Percentiles rank a stretch among this genome's conserved stretches.
Conservation (phyloP, 768 basidiomycete species). For the Boletus subcaerulescens region DNA sequence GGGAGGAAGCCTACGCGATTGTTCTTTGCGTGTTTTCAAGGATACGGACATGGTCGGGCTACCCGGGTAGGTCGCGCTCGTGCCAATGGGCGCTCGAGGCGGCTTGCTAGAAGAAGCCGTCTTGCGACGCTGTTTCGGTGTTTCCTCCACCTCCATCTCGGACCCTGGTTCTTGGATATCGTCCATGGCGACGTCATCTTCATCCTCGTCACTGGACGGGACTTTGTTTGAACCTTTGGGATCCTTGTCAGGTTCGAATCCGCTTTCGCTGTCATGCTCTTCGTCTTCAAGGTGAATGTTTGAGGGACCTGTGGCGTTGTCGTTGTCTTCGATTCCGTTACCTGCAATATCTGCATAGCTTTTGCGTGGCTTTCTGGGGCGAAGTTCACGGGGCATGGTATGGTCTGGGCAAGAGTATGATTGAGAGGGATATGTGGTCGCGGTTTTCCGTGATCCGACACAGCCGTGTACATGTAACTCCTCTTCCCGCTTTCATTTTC, state of each 20-base stretch:
- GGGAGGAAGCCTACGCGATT: constrained; percentile 20
- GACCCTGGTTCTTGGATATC: constrained; percentile 10
- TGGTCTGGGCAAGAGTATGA: too few species aligned
- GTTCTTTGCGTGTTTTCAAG: constrained; percentile 14
- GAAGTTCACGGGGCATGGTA: constrained; percentile 53
- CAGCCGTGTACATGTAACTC: too few species aligned
- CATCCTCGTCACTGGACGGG: constrained; percentile 34
- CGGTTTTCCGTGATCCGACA: neutral
- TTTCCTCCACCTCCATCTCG: constrained; percentile 13
- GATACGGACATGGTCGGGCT: neutral
- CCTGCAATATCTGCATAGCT: constrained; percentile 46
- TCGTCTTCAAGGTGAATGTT: constrained; percentile 13
- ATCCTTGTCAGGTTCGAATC: constrained; percentile 47
- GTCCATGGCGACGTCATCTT: constrained; percentile 20
- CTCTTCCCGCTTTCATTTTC: too few species aligned
- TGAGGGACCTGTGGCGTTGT: constrained; percentile 43
- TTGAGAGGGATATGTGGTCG: neutral
- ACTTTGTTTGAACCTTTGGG: constrained; percentile 29
- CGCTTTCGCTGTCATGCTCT: constrained; percentile 46
- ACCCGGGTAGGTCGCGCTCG: neutral
- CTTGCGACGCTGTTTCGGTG: constrained; percentile 11
- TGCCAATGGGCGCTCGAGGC: neutral
- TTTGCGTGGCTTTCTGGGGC: constrained; percentile 50
- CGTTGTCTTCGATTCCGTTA: constrained; percentile 30
- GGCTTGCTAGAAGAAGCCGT: constrained; percentile 3